Base-by-base conservation (phyloP, 2,329 filamentous ascomycete species). In the Phialophora macrospora region DNA sequence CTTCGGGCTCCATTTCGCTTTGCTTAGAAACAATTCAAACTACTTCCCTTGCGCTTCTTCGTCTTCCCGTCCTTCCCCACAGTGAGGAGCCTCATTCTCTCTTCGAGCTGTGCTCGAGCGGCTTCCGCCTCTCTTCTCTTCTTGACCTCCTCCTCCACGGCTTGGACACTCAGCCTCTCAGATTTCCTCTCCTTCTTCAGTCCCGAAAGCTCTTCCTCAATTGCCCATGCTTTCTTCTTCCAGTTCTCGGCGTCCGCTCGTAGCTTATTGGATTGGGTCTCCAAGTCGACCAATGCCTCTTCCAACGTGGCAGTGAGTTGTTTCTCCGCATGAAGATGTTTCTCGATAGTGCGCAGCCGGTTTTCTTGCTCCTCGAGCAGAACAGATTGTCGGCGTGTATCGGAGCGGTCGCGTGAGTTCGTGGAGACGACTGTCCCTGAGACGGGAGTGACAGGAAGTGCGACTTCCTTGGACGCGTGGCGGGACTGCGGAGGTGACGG, bases 241-340 rank as follows among this genome's bases (percentile, higher is more conserved):
- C 93, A 98, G 34, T 85, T 87, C 60, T 98, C 95, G 77, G 92
- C 90, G 78, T 99, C 95, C 2, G 87, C 82, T 82, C 96, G 96
- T 6, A 94, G 88, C 82, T 94, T 94, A 79, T 94, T 96, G 74
- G 91, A 93, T 73, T 96, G 93, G 63, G 88, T 87, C 80, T 99
- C 95, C 44, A 99, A 87, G 74, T 99, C 95, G 1, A 92, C 94
- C 32, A 99, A 87, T 6, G 95, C 95, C 79, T 98, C 94, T 78
- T 99, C 95, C 46, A 99, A 85, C 1, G 94, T 98, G 55, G 92
- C 90, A 0, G 94, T 99, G 65, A 99, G 88, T 77, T 98, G 94
- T 77, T 96, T 96, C 83, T 99, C 95, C 3, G 95, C 95, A 70
- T 91, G 90, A 26, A 99, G 85, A 75, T 98, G 93, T 82, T 97